Evolutionary conservation across 2,329 filamentous ascomycete species (phyloP), one percentile per base, ranked within the genome.

Genomic region (Mycosphaerella sp.): DNA sequence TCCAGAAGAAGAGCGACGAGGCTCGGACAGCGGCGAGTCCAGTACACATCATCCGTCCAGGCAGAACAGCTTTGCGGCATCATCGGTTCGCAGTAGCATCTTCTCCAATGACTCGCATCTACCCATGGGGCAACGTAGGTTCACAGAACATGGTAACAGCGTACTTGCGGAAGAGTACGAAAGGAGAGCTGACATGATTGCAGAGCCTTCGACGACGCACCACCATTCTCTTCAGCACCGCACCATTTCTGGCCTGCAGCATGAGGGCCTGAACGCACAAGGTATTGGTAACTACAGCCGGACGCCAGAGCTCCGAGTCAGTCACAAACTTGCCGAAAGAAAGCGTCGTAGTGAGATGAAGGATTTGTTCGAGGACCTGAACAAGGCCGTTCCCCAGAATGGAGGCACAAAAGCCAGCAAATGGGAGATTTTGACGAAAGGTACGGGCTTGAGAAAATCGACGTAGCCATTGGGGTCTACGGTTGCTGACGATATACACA

Each of bases 271-370:
- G 78, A 49, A 71, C 11, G 73, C 72, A 54, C 73, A 72, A 79
- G 62, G 82, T 9, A 78, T 80, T 23, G 86, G 89, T 59, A 89
- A 88, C 1, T 93, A 93, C 69, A 91, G 87, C 63, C 77, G 88
- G 40, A 93, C 88, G 0, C 88, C 88, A 0, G 88, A 93, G 69
- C 76, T 93, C 39, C 81, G 88, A 21, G 81, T 92, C 46, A 92
- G 87, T 66, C 88, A 93, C 72, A 93, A 93, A 70, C 79, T 93
- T 53, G 88, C 88, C 0, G 88, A 93, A 71, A 79, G 88, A 38
- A 93, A 93, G 73, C 80, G 88, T 39, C 78, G 88, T 57, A 91
- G 87, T 7, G 88, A 93, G 68, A 93, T 93, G 88, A 93, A 93
- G 73, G 85, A 88, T 64, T 73, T 93, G 0, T 93, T 93, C 66